Conservation (phyloP, 106 monocot species). For the Allium cepa region DNA sequence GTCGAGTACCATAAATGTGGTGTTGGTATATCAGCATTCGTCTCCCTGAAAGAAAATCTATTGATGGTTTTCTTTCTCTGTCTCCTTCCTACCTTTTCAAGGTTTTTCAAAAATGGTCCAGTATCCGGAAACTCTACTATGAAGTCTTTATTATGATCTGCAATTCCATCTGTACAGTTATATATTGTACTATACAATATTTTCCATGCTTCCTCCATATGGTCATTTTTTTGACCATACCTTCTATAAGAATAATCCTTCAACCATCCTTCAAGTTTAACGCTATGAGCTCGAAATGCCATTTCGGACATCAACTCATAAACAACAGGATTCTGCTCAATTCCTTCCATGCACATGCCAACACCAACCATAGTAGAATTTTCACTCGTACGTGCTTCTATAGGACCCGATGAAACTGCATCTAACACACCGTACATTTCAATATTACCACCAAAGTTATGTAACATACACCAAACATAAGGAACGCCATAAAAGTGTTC, state of each 20-base stretch:
- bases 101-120: slow-evolving; percentile 22
- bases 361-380: slow-evolving; percentile 99
- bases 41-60: slow-evolving; percentile 67
- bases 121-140: slow-evolving; percentile 82
- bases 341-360: slow-evolving; percentile 99
- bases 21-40: slow-evolving; percentile 17
- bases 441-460: slow-evolving; percentile 97
- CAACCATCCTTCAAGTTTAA: slow-evolving; percentile 75
- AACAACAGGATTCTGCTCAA: slow-evolving; percentile 95
- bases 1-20: slow-evolving; percentile 98
- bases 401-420: slow-evolving; percentile 75
- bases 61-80: slow-evolving; percentile 8
- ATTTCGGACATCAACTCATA: slow-evolving; percentile 99
- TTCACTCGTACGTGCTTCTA: slow-evolving; percentile 65
- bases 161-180: slow-evolving; percentile 96
- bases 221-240: slow-evolving; percentile 40
- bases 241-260: slow-evolving; percentile 64
- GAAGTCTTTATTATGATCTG: slow-evolving; percentile 85
- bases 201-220: slow-evolving; percentile 71
- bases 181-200: slow-evolving; percentile 88
- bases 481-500: slow-evolving; percentile 97
- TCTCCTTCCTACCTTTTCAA: slow-evolving; percentile 13
- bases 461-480: slow-evolving; percentile 99
- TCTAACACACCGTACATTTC: slow-evolving; percentile 98
- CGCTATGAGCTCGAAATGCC: slow-evolving; percentile 67